Conservation (phyloP, 2,329 filamentous ascomycete genomes). For the Colletotrichum karsti region DNA sequence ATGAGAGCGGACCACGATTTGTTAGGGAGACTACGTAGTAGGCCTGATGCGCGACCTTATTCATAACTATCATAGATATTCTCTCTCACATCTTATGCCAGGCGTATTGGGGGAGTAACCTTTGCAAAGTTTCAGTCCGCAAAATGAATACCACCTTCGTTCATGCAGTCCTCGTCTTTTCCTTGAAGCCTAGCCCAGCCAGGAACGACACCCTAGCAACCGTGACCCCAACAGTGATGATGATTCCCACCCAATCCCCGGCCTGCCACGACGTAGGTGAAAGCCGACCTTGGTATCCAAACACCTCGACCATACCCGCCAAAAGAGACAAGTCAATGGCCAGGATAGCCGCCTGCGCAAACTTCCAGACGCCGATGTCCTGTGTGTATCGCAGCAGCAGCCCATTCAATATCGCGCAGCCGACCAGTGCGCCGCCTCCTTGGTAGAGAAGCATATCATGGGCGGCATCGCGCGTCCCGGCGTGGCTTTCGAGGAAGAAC, state of each 20-base stretch:
- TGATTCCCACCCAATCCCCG: neutral
- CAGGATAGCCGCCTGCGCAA: conserved; percentile 31
- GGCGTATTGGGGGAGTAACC: no score
- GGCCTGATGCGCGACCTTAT: no score
- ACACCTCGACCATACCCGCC: conserved; percentile 26
- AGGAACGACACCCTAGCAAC: neutral
- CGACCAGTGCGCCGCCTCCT: conserved; percentile 29
- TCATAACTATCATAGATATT: no score
- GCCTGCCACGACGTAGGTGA: conserved; percentile 11
- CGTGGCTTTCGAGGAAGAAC: conserved; percentile 1
- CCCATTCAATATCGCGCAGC: conserved; percentile 29
- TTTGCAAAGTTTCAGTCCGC: no score
- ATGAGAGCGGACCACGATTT: neutral
- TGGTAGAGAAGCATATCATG: conserved; percentile 34
- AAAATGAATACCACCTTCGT: no score
- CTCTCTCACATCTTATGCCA: no score
- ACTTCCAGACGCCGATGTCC: conserved; percentile 31
- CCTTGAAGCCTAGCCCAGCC: neutral
- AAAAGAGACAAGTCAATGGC: conserved; percentile 32
- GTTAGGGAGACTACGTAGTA: neutral
- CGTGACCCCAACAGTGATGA: neutral
- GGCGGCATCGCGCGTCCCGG: conserved; percentile 20
- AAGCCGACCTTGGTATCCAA: conserved; percentile 26
- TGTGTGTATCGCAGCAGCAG: conserved; percentile 30
- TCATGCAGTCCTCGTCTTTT: no score